phyloP scores from a whole-genome alignment of 805 yeast genomes.

The Ogataea paradorogensis region DNA sequence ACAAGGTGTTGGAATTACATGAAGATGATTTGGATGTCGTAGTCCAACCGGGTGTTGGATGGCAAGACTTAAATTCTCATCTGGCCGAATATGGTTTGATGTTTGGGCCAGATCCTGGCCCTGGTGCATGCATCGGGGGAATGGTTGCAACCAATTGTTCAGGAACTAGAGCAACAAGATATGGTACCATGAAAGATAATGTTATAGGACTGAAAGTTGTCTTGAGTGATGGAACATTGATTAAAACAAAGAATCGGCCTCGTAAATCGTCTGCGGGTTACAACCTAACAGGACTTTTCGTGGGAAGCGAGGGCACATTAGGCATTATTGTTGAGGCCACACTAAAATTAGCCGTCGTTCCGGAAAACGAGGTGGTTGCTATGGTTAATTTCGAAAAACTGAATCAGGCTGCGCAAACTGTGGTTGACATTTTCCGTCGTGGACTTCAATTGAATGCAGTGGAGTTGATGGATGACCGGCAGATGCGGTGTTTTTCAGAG shows the following conservation, averaged over 20 bases:
- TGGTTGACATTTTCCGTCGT: conserved; percentile 54
- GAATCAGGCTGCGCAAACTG: conserved; percentile 66
- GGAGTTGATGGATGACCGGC: conserved; percentile 66
- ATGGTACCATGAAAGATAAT: conserved; percentile 80
- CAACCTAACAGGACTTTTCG: conserved; percentile 65
- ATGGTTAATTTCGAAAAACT: conserved; percentile 65
- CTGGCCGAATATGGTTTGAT: conserved; percentile 48
- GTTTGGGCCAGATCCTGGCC: conserved; percentile 79
- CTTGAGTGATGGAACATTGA: conserved; percentile 73
- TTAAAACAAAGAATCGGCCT: conserved; percentile 73
- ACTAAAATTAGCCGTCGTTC: conserved; percentile 61
- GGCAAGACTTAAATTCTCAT: conserved; percentile 65
- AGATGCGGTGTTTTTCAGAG: conserved; percentile 62
- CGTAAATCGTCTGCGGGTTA: conserved; percentile 79
- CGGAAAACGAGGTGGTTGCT: conserved; percentile 62
- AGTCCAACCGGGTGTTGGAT: conserved; percentile 77
- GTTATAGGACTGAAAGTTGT: conserved; percentile 69
- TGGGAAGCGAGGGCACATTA: conserved; percentile 75
- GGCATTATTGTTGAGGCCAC: conserved; percentile 77
- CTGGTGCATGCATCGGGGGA: conserved; percentile 79
- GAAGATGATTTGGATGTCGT: conserved; percentile 65
- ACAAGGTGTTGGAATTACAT: conserved; percentile 53
- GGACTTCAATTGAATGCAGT: conserved; percentile 71
- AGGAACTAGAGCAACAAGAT: conserved; percentile 75
- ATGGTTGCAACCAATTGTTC: conserved; percentile 77